Percentiles rank a stretch among this genome's conserved stretches.
phyloP scores from a whole-genome alignment of 1,139 yeast species.

The Pneumocystis jirovecii region DNA sequence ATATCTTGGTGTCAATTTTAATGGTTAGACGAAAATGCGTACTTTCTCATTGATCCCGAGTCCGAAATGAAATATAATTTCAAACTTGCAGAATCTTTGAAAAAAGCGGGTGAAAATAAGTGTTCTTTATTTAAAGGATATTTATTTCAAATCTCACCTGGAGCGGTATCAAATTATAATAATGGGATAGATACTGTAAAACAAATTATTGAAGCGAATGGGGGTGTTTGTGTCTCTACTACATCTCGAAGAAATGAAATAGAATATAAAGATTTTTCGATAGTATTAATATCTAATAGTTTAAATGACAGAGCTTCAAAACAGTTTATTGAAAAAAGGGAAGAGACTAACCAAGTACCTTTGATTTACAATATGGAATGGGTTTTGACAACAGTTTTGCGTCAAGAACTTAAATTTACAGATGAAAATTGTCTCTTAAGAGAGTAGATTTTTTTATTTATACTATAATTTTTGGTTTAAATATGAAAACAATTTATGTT shows the following conservation, averaged over 20 bases:
- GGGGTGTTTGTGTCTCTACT: slow-evolving; percentile 29
- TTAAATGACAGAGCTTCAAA: slow-evolving; percentile 5
- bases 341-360: slow-evolving; percentile 4
- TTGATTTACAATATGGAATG: slow-evolving; percentile 15
- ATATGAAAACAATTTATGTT: neutral
- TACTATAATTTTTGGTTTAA: neutral
- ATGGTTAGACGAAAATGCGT: slow-evolving; percentile 20
- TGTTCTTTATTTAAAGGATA: slow-evolving; percentile 30
- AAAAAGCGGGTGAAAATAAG: slow-evolving; percentile 21
- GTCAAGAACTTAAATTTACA: slow-evolving; percentile 7
- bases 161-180: slow-evolving; percentile 46
- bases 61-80: slow-evolving; percentile 16
- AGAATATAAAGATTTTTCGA: slow-evolving; percentile 1
- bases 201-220: slow-evolving; percentile 52
- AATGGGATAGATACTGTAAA: slow-evolving; percentile 49
- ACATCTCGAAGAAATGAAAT: slow-evolving; percentile 18
- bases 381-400: slow-evolving; percentile 16
- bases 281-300: slow-evolving; percentile 14
- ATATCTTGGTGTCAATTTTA: slow-evolving; percentile 11
- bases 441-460: neutral
- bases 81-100: slow-evolving; percentile 23
- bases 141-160: slow-evolving; percentile 27
- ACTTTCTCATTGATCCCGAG: slow-evolving; percentile 13
- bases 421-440: neutral
- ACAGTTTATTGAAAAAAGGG: slow-evolving; percentile 6